Percentiles rank a stretch among this genome's conserved stretches.
phyloP scores from a whole-genome alignment of 192 early-diverging fungal species.

The Entrophospora sp. region DNA sequence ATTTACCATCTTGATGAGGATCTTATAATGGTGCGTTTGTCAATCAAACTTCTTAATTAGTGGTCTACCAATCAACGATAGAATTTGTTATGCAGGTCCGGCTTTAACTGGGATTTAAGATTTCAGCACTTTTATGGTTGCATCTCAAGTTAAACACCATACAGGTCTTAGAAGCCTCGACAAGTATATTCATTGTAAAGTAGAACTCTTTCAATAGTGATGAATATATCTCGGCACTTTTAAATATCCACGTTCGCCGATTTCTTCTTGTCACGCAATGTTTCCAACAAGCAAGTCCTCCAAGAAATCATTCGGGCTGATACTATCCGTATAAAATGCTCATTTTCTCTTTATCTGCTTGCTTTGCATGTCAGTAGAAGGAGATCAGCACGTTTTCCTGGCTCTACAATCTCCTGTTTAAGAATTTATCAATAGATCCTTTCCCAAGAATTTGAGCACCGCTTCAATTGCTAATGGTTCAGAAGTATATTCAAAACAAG shows the following conservation, averaged over 20 bases:
- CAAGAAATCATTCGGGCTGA: too few relatives aligned
- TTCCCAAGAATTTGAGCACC: neutral
- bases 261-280: too few relatives aligned
- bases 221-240: neutral
- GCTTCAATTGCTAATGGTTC: neutral
- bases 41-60: too few relatives aligned
- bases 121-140: neutral
- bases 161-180: neutral
- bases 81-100: too few relatives aligned
- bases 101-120: neutral
- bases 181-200: neutral
- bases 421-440: neutral
- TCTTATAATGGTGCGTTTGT: too few relatives aligned
- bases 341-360: neutral
- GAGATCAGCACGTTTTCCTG: neutral
- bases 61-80: too few relatives aligned
- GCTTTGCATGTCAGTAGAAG: neutral
- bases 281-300: too few relatives aligned
- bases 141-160: neutral
- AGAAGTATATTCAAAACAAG: neutral
- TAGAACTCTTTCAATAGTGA: neutral
- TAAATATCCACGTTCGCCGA: too few relatives aligned
- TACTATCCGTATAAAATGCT: neutral
- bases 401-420: neutral
- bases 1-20: too few relatives aligned